Evolutionary conservation across 768 basidiomycete genomes (phyloP).

Genomic region (Mycena floridula): DNA sequence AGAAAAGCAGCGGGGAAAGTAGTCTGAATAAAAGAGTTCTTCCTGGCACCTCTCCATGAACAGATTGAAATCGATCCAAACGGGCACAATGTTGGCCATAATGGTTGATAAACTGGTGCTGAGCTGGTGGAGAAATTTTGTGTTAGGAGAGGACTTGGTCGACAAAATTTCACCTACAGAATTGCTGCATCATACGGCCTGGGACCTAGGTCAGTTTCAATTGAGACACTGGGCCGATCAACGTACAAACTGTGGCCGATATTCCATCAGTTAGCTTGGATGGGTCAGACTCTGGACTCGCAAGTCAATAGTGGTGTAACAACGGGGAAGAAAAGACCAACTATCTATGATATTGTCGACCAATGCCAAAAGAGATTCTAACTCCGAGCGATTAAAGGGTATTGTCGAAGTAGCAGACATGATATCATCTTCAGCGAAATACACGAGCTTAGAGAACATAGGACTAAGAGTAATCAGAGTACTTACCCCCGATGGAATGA

Average conservation of each 20-base stretch:
- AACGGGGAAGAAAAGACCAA: conserved; percentile 1
- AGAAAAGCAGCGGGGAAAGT: conserved; percentile 5
- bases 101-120: conserved; percentile 6
- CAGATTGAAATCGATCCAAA: conserved; percentile 2
- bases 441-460: background rate
- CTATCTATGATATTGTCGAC: conserved; percentile 3
- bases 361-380: conserved; percentile 2
- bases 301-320: too few relatives aligned
- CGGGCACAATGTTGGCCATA: conserved; percentile 9
- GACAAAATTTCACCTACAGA: too few relatives aligned
- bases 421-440: conserved; percentile 1
- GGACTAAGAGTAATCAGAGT: background rate
- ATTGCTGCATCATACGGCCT: too few relatives aligned
- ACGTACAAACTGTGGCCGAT: too few relatives aligned
- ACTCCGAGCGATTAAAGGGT: background rate
- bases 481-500: conserved; percentile 5
- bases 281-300: too few relatives aligned
- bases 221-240: too few relatives aligned
- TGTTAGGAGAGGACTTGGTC: too few relatives aligned
- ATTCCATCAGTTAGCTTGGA: too few relatives aligned
- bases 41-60: background rate
- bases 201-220: too few relatives aligned
- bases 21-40: conserved; percentile 5
- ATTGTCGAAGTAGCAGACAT: conserved; percentile 4
- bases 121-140: too few relatives aligned